A percentile compares a stretch with the other conserved stretches of the same genome.
These are phyloP conservation scores for Paecilomyces dactylethromorphus DNA, from an alignment of 2,329 filamentous ascomycete species.

Conservation along the genomic window DNA sequence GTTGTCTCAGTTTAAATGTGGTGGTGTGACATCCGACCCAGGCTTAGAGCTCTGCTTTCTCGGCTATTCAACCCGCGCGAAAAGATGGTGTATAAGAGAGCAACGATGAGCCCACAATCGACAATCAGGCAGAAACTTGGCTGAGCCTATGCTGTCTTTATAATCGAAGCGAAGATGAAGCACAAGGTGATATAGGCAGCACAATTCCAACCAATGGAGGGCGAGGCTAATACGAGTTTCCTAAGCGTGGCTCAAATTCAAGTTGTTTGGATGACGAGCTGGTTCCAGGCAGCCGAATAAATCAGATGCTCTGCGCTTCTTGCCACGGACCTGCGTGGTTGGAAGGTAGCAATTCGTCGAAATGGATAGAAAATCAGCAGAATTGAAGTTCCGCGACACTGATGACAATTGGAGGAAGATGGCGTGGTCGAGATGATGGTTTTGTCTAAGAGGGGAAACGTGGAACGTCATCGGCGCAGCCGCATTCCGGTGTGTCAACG, in stretches of 20 bases:
- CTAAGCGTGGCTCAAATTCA: background rate
- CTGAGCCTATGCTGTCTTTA: background rate
- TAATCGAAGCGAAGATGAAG: background rate
- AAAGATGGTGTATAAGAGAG: background rate
- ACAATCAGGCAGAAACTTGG: background rate
- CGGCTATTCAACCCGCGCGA: background rate
- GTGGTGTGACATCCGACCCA: background rate
- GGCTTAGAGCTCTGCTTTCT: background rate
- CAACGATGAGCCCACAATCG: no score
- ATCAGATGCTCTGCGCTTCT: background rate
- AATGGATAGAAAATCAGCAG: background rate
- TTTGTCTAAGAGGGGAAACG: background rate
- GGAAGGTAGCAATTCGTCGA: background rate
- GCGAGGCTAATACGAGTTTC: background rate
- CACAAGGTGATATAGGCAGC: background rate
- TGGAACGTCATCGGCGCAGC: background rate
- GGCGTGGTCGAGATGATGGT: background rate
- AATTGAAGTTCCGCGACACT: background rate
- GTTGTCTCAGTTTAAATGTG: background rate
- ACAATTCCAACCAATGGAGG: background rate
- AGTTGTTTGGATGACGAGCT: background rate
- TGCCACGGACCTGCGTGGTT: background rate
- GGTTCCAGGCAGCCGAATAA: background rate
- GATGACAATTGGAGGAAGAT: background rate
- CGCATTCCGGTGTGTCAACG: background rate